These are phyloP conservation scores for Zelopaecilomyces penicillatus DNA, from an alignment of 2,329 filamentous ascomycete species.

Conservation along the genomic window DNA sequence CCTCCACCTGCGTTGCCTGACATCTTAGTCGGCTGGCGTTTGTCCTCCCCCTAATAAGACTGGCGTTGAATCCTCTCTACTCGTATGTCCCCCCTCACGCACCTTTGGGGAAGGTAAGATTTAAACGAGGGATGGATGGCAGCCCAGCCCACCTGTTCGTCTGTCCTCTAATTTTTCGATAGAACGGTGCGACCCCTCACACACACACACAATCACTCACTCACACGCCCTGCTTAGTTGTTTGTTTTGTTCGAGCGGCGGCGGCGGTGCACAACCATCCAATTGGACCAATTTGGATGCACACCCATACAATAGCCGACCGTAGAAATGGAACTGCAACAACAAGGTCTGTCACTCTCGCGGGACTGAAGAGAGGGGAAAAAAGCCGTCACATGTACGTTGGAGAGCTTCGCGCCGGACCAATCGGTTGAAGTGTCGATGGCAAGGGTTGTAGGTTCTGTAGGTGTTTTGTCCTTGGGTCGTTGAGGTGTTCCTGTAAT, in stretches of 20 bases:
- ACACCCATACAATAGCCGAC: not conserved
- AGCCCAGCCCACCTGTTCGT: too few relatives aligned
- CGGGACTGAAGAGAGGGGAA: not conserved
- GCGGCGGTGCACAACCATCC: not conserved
- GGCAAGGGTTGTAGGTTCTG: too few relatives aligned
- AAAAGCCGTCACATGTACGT: constrained; percentile 1
- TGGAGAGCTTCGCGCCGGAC: not conserved
- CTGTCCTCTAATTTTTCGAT: too few relatives aligned
- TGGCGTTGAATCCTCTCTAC: constrained; percentile 3
- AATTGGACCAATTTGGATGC: not conserved
- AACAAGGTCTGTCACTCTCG: not conserved
- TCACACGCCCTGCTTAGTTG: too few relatives aligned
- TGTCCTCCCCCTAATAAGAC: not conserved
- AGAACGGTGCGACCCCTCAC: not conserved
- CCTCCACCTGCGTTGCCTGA: constrained; percentile 57
- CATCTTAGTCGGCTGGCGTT: constrained; percentile 32
- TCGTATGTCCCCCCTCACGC: constrained; percentile 6
- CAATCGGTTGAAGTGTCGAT: constrained; percentile 1
- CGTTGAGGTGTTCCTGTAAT: too few relatives aligned
- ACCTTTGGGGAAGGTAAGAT: not conserved
- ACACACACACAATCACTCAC: not conserved
- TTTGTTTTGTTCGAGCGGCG: too few relatives aligned
- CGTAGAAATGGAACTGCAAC: too few relatives aligned
- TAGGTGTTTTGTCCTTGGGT: too few relatives aligned
- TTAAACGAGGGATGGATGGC: not conserved